Evolutionary conservation across 345 rosid genomes (phyloP).

Genomic region (Salix dunnii): DNA sequence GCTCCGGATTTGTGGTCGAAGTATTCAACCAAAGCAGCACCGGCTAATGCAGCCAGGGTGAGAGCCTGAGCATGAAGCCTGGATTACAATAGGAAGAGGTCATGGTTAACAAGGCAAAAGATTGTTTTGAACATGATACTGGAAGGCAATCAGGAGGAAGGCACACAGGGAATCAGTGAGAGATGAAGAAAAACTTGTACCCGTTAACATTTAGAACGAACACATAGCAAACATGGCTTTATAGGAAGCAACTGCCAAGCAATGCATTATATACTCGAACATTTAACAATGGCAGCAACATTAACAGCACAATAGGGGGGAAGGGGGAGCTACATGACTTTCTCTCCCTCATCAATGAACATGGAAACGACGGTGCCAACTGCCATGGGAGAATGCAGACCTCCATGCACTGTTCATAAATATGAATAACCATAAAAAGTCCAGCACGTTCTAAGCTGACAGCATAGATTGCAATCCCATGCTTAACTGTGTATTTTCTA

Average conservation of each 20-base stretch:
- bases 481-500: not conserved
- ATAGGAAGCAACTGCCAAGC: too few species aligned
- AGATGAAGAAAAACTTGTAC: not conserved
- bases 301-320: too few species aligned
- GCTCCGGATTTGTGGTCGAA: slow-evolving; percentile 60
- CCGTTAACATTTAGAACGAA: not conserved
- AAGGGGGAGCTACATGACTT: not conserved
- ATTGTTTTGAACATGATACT: not conserved
- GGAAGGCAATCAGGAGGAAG: not conserved
- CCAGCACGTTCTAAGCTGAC: not conserved
- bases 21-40: slow-evolving; percentile 85
- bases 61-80: slow-evolving; percentile 96
- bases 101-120: not conserved
- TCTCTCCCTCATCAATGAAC: not conserved
- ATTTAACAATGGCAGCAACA: too few species aligned
- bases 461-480: not conserved
- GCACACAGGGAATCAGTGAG: not conserved
- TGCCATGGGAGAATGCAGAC: too few species aligned
- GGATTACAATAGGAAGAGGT: not conserved
- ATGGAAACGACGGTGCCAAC: too few species aligned
- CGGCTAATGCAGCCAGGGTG: slow-evolving; percentile 83
- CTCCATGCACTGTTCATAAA: not conserved
- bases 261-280: too few species aligned
- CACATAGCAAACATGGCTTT: not conserved
- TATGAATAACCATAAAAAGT: not conserved